Evolutionary conservation across 805 yeast species (phyloP).

Genomic region (Wickerhamiella nectarea): DNA sequence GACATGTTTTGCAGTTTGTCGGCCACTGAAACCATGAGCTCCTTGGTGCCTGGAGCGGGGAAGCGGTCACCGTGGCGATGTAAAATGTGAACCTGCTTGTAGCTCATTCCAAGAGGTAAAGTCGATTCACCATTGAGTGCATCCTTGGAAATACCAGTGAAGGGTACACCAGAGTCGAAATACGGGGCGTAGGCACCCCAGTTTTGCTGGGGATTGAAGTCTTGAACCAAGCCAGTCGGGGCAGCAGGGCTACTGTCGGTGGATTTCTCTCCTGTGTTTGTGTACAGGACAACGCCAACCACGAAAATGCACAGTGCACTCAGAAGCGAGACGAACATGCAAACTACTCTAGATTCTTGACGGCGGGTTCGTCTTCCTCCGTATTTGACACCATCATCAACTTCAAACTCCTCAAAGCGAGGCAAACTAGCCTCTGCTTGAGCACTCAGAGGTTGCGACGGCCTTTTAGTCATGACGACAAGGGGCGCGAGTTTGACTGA

Average conservation of each 20-base stretch:
- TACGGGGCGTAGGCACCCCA: conserved; percentile 32
- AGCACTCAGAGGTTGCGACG: conserved; percentile 3
- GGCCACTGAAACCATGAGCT: conserved; percentile 29
- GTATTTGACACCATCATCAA: conserved; percentile 1
- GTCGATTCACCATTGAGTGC: conserved; percentile 22
- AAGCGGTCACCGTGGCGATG: conserved; percentile 73
- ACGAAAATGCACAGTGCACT: conserved; percentile 10
- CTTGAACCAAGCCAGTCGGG: conserved; percentile 27
- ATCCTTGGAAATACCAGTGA: conserved; percentile 23
- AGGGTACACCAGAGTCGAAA: conserved; percentile 26
- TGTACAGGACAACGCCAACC: conserved; percentile 9
- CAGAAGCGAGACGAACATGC: conserved; percentile 12
- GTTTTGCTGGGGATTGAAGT: conserved; percentile 29
- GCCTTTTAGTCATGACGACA: conserved; percentile 9
- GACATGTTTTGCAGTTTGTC: conserved; percentile 23
- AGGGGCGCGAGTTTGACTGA: too few species aligned
- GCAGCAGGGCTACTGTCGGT: conserved; percentile 24
- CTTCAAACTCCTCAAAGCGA: conserved; percentile 1
- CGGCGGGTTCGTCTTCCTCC: conserved; percentile 5
- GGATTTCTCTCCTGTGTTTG: conserved; percentile 6
- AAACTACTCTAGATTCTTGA: conserved; percentile 13
- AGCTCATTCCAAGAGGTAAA: conserved; percentile 32
- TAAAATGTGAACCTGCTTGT: conserved; percentile 56
- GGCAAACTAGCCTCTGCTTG: neutral
- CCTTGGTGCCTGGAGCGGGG: conserved; percentile 37